phyloP scores from a whole-genome alignment of 306 rosid species.

The Acacia acuminata region DNA sequence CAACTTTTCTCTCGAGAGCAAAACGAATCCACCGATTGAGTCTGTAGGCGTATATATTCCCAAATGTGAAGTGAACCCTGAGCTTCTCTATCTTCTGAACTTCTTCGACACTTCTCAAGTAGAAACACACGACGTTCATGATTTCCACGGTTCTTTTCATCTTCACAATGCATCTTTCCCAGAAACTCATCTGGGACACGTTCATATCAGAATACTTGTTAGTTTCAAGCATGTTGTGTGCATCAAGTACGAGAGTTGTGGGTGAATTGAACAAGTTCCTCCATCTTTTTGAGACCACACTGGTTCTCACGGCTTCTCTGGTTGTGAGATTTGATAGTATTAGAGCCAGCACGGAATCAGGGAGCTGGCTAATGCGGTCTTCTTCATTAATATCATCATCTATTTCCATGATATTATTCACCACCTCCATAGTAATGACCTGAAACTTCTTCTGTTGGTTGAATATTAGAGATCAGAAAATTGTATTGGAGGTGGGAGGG shows the following conservation, averaged over 20 bases:
- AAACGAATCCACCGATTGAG: slow-evolving; percentile 37
- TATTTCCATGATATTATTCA: neutral
- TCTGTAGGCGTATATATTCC: neutral
- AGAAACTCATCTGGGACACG: neutral
- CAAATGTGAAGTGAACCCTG: slow-evolving; percentile 32
- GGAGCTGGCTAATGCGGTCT: slow-evolving; percentile 37
- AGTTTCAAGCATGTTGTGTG: slow-evolving; percentile 25
- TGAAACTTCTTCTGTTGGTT: neutral
- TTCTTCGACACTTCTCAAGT: slow-evolving; percentile 10
- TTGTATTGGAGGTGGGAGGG: neutral
- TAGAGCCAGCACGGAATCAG: slow-evolving; percentile 12
- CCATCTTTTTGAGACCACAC: slow-evolving; percentile 37
- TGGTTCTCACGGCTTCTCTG: slow-evolving; percentile 36
- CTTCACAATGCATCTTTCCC: neutral
- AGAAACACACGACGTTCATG: slow-evolving; percentile 6
- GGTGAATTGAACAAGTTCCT: slow-evolving; percentile 17
- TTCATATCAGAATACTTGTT: neutral
- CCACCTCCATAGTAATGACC: neutral
- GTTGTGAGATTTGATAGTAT: slow-evolving; percentile 29
- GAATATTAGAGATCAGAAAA: neutral
- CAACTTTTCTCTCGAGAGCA: slow-evolving; percentile 22
- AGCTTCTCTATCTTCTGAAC: slow-evolving; percentile 27
- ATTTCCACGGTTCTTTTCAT: slow-evolving; percentile 11
- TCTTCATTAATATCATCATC: neutral
- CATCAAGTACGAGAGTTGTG: slow-evolving; percentile 30